phyloP scores from a whole-genome alignment of 176 grass and related monocot genomes.

The sorghum (Sorghum bicolor) region DNA sequence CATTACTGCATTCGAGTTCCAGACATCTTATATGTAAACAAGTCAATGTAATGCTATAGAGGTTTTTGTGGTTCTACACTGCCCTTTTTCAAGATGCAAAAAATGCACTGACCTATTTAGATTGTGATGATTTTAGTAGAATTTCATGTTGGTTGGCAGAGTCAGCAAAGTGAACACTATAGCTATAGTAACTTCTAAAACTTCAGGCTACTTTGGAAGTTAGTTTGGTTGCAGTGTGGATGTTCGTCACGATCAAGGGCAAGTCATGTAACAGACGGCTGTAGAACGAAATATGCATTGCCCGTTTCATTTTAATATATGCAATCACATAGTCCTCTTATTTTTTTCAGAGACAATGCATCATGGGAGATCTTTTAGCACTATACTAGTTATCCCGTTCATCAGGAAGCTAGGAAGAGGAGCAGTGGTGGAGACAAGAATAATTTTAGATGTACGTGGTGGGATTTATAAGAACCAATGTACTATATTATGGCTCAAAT shows the following conservation, averaged over 20 bases:
- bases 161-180: neutral
- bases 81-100: neutral
- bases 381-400: too few species aligned
- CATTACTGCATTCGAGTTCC: neutral
- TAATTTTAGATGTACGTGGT: too few species aligned
- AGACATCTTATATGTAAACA: neutral
- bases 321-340: neutral
- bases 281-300: neutral
- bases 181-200: neutral
- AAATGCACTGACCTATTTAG: neutral
- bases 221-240: neutral
- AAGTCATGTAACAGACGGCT: neutral
- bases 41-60: neutral
- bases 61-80: neutral
- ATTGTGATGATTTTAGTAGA: neutral
- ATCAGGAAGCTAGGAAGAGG: neutral
- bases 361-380: too few species aligned
- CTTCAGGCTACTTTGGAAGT: neutral
- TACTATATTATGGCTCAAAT: too few species aligned
- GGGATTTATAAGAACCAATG: too few species aligned
- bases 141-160: neutral
- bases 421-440: too few species aligned
- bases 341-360: neutral
- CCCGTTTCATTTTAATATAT: neutral
- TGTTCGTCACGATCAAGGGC: neutral